Conservation (phyloP, 768 basidiomycete species). For the Amanita subjunquillea region DNA sequence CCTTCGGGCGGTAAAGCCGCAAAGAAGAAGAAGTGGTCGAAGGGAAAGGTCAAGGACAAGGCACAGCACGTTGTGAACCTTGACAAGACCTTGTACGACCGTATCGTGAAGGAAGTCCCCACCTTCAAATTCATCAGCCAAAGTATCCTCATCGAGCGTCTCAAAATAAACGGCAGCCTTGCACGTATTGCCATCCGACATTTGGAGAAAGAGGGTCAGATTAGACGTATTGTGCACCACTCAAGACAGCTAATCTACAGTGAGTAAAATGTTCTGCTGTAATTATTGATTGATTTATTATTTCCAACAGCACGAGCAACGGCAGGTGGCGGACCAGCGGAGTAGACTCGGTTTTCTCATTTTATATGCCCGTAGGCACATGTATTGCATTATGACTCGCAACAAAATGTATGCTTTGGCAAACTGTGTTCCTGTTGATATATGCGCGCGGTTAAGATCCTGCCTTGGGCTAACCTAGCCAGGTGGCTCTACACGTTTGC, state of each 20-base stretch:
- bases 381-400: constrained; percentile 15
- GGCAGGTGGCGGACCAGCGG: constrained; percentile 24
- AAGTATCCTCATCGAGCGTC: constrained; percentile 95
- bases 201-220: constrained; percentile 87
- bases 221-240: constrained; percentile 97
- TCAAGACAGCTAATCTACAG: constrained; percentile 93
- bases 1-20: constrained; percentile 72
- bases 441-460: too few relatives aligned
- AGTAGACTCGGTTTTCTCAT: constrained; percentile 20
- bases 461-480: too few relatives aligned
- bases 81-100: constrained; percentile 89
- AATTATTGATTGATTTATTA: not conserved
- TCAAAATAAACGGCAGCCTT: constrained; percentile 93
- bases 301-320: constrained; percentile 35
- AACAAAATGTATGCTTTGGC: constrained; percentile 2
- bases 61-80: constrained; percentile 92
- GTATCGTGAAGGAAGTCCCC: constrained; percentile 96
- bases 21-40: constrained; percentile 99
- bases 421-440: too few relatives aligned
- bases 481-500: constrained; percentile 20
- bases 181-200: constrained; percentile 87
- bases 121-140: constrained; percentile 99
- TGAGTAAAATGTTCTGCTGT: constrained; percentile 29
- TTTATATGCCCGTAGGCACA: constrained; percentile 17
- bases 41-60: constrained; percentile 99